Evolutionary conservation across 164 flowering plant genomes (phyloP).

Genomic region (Warburgia ugandensis): DNA sequence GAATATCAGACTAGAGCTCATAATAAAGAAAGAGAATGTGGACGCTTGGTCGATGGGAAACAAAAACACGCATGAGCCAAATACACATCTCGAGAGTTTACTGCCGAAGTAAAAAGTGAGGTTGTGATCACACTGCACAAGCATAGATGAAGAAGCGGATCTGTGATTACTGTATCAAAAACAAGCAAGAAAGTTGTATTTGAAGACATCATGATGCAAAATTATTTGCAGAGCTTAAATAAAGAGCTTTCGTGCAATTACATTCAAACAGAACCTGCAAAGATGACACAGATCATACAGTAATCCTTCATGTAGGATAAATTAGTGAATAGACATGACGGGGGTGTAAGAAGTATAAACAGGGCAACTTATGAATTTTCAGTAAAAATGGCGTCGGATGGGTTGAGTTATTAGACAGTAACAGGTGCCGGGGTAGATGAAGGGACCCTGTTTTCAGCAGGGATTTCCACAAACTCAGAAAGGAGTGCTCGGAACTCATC

Average conservation of each 20-base stretch:
- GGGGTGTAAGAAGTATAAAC: not conserved
- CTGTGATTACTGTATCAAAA: no score
- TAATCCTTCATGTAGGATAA: not conserved
- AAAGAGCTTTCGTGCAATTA: not conserved
- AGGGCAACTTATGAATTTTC: not conserved
- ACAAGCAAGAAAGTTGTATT: no score
- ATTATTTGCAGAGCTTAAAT: no score
- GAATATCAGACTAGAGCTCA: no score
- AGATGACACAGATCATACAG: not conserved
- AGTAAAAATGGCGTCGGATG: not conserved
- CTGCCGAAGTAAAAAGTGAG: no score
- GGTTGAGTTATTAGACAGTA: conserved; percentile 29
- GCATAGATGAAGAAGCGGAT: no score
- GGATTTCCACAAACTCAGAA: conserved; percentile 74
- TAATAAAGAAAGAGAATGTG: no score
- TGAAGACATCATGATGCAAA: no score
- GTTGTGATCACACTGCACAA: no score
- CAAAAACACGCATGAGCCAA: no score
- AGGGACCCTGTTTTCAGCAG: conserved; percentile 73
- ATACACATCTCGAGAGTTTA: no score
- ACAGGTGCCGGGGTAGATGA: conserved; percentile 46
- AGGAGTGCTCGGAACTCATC: conserved; percentile 81
- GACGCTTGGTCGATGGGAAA: no score
- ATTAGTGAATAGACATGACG: not conserved
- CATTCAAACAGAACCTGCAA: not conserved